Evolutionary conservation across 2,329 filamentous ascomycete genomes (phyloP), one percentile per base, ranked within the genome.

Genomic region (Drechmeria coniospora): DNA sequence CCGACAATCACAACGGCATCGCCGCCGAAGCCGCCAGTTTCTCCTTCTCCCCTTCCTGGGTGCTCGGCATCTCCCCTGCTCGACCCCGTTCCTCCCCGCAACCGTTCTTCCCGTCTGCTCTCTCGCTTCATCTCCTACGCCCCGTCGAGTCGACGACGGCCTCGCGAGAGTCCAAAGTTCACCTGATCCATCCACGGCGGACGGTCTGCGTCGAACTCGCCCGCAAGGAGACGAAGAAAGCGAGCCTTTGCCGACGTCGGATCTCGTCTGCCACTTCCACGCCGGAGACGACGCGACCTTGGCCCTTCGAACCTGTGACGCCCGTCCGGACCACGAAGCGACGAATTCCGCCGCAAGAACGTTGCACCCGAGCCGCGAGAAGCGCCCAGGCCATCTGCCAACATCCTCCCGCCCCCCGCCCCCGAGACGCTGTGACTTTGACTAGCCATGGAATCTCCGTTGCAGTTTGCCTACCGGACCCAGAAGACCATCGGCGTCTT

Each of bases 381-480:
- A 30, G 30, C 27, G 24, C 29, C 39, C 39, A 32, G 29, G 36
- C 37, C 38, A 31, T 40, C 38, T 43, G 36, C 42, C 40, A 35
- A n/a, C n/a, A n/a, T n/a, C n/a, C n/a, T n/a, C 15, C 25, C 36
- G 29, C 25, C 6, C 18, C 18, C 20, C 10, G 9, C 33, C 37
- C 36, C 39, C 38, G 44, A 48, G 49, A 49, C 36, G 37, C 75
- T 79, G 79, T 83, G 78, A 67, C 79, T 84, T 84, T 83, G 51
- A 75, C 72, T 84, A 84, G 80, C 75, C 72, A 94, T 93, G 84
- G 80, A 82, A 56, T 76, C 68, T 66, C 75, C 81, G 50, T 79
- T 87, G 62, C 87, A 94, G 74, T 80, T 94, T 74, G 82, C 83
- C 59, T 93, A 80, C 69, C 83, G 90, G 62, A 94, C 90, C 57